Conservation (phyloP, 2,329 filamentous ascomycete genomes). For the Phialophora verrucosa region DNA sequence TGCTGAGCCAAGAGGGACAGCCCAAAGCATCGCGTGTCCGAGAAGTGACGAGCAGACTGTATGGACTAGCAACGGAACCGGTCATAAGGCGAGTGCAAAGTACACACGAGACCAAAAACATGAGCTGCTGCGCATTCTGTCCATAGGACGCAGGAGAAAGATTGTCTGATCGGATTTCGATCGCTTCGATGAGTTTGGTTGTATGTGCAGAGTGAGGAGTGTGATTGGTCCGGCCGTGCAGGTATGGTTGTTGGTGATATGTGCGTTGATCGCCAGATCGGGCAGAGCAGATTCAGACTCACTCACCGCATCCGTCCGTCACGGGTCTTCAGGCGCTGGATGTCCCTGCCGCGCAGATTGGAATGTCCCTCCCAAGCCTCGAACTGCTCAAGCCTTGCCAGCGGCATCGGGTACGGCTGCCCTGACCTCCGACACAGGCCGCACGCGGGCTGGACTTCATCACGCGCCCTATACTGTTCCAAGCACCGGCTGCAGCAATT, state of each 20-base stretch:
- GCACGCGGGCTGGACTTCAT: neutral
- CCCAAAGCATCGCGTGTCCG: neutral
- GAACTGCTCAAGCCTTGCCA: neutral
- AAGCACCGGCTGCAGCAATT: neutral
- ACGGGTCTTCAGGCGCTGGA: neutral
- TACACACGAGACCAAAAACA: neutral
- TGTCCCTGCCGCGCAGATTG: neutral
- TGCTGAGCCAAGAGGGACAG: neutral
- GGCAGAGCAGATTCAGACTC: neutral
- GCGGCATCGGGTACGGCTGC: conserved; percentile 3
- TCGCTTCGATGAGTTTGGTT: neutral
- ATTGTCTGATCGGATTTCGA: neutral
- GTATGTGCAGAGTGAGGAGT: neutral
- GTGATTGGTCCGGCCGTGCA: too few species aligned
- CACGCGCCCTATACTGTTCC: neutral
- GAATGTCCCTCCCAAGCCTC: neutral
- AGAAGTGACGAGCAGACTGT: neutral
- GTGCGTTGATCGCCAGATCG: neutral
- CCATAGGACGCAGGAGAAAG: neutral
- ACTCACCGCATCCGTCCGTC: neutral
- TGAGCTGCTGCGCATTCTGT: neutral
- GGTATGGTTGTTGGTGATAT: neutral
- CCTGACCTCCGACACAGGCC: neutral
- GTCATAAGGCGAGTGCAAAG: neutral
- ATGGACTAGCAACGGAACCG: neutral